Base-by-base conservation (phyloP, 495 filamentous ascomycete genomes). In the Daldinia childiae region DNA sequence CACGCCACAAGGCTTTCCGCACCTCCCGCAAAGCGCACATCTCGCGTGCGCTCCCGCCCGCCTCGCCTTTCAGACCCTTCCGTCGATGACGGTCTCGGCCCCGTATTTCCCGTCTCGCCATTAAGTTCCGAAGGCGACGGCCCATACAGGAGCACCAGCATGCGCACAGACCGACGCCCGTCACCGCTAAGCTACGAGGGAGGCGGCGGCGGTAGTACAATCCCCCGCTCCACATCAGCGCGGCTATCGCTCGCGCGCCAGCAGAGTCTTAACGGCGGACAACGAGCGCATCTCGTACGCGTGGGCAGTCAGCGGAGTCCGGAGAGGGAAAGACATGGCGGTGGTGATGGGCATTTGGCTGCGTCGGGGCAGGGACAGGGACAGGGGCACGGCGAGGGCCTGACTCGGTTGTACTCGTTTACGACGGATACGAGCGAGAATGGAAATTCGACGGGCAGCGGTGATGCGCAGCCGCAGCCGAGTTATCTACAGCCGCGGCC, bases 21-120 rank as follows among this genome's bases (percentile, higher is more conserved):
- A 6, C 50, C 26, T 6, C 24, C 50, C 12, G 50, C 50, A 11
- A 29, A 14, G 17, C 27, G 24, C n/a, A 63, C 64, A 50, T 66
- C 64, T 0, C 57, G 63, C 30, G 43, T 12, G 17, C 43, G 43
- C 32, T 58, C 64, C 30, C 58, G 69, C 0, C 69, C 69, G 3
- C 57, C 64, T 14, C 50, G 62, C 3, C 59, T 71, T 21, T 60
- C 68, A 8, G 50, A 38, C 34, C 68, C 62, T 4, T 57, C 54
- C 29, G 51, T 54, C 11, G 54, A 57, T 27, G 68, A 65, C 9
- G 61, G 62, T 1, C 6, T 38, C 11, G 55, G 64, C 48, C 65
- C 70, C 26, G 48, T 62, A 15, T 57, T 68, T 26, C 70, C 70
- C 24, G 65, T 68, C 1, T 73, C 70, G 1, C 70, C 70, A 0